phyloP scores from a whole-genome alignment of 768 basidiomycete genomes.

The Termitomyces sp. region DNA sequence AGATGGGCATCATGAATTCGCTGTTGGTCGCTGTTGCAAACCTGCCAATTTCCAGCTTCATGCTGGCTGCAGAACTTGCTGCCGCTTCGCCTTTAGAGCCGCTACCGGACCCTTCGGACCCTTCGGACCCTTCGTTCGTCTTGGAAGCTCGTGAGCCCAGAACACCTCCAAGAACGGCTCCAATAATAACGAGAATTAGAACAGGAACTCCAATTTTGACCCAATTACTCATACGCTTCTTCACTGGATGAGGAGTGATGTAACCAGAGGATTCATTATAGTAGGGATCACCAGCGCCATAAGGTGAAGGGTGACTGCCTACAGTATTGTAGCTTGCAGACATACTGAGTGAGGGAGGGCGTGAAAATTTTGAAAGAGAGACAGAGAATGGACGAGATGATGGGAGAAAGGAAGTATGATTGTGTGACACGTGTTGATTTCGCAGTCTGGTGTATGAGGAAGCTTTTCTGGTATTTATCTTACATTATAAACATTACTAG shows the following conservation, averaged over 20 bases:
- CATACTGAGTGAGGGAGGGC: conserved; percentile 20
- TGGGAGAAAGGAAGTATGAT: neutral
- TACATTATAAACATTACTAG: no score
- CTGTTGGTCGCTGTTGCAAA: conserved; percentile 78
- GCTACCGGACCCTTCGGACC: conserved; percentile 18
- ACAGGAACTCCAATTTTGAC: conserved; percentile 71
- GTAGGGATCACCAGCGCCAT: conserved; percentile 58
- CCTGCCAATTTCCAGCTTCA: conserved; percentile 54
- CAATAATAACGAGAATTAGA: conserved; percentile 55
- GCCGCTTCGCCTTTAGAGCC: conserved; percentile 34
- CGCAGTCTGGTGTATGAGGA: no score
- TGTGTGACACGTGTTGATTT: neutral
- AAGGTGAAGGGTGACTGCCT: conserved; percentile 23
- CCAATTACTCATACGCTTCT: conserved; percentile 62
- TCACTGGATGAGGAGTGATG: conserved; percentile 45
- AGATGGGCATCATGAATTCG: conserved; percentile 75
- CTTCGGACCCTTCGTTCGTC: conserved; percentile 21
- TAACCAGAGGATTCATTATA: conserved; percentile 67
- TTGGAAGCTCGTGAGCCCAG: conserved; percentile 57
- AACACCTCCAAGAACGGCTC: conserved; percentile 73
- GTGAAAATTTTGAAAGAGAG: conserved; percentile 19
- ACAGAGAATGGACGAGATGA: conserved; percentile 14
- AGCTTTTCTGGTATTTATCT: no score
- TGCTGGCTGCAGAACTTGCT: conserved; percentile 51
- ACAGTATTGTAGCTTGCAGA: conserved; percentile 26